Evolutionary conservation across 2,329 filamentous ascomycete genomes (phyloP), one percentile per base, ranked within the genome.

Genomic region (Monosporascus sp.): DNA sequence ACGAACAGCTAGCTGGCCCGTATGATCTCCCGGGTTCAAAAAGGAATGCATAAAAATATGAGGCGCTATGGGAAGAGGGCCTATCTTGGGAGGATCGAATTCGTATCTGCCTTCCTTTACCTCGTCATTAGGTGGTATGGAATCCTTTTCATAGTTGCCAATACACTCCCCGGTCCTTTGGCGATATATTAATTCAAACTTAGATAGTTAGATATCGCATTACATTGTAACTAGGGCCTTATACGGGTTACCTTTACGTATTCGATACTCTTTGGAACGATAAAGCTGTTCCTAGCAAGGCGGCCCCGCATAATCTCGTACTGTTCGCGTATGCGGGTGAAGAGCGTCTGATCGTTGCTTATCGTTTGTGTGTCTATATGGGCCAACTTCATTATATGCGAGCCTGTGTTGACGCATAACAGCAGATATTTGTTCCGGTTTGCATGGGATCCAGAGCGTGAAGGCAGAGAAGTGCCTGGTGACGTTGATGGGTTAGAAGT

Each of bases 31-130:
- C 0, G 56, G 56, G 17, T 61, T 53, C 9, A 58, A 44, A 24
- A 62, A 61, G 1, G 53, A 55, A 41, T 62, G 60, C 59, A 62
- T 62, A 27, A 61, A 61, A 8, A 62, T 41, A 36, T 62, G 56
- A 14, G 56, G 53, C 3, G 54, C 56, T 2, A 62, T 52, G 1
- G 60, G 60, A 7, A 61, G 7, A 2, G 35, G 6, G 2, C 57
- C 56, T 14, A 59, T 51, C 5, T n/a, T 44, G 15, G 60, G 57
- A 1, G 59, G 59, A 1, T 27, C 45, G 36, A 57, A 58, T 7
- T 50, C 43, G 44, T 61, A 62, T 46, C 59, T 53, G 17, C 36
- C 47, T 8, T 27, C 50, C 9, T 39, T n/a, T 2, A 62, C 51
- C 41, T 62, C 56, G 2, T 52, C 48, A 3, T 25, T 14, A 3